These are phyloP conservation scores for Saturnispora kantuleensis DNA, from an alignment of 805 yeast genomes.

Conservation along the genomic window DNA sequence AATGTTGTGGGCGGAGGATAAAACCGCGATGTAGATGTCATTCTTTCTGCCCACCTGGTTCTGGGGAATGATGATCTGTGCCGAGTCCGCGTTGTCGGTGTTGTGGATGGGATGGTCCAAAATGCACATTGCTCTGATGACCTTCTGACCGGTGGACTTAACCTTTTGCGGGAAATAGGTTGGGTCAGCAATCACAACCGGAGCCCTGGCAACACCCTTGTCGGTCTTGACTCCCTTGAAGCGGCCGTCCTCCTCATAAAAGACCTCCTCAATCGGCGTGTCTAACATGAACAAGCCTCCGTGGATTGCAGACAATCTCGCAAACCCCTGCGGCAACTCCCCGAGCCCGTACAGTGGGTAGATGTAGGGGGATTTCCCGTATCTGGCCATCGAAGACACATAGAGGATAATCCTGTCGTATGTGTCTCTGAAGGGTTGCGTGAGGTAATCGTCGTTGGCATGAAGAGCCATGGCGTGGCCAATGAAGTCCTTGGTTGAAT, in stretches of 20 bases:
- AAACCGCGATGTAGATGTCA: slow-evolving; percentile 88
- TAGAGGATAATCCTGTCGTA: slow-evolving; percentile 78
- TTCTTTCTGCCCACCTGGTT: slow-evolving; percentile 87
- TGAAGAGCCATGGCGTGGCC: slow-evolving; percentile 99
- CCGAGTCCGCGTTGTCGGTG: slow-evolving; percentile 75
- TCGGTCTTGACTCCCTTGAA: slow-evolving; percentile 84
- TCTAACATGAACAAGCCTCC: slow-evolving; percentile 99
- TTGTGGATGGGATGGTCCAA: slow-evolving; percentile 82
- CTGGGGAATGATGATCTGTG: slow-evolving; percentile 93
- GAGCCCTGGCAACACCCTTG: slow-evolving; percentile 86
- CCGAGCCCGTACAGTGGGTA: slow-evolving; percentile 96
- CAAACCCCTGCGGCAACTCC: slow-evolving; percentile 98
- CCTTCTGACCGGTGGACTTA: slow-evolving; percentile 59
- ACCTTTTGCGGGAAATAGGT: slow-evolving; percentile 89
- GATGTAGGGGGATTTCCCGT: slow-evolving; percentile 92
- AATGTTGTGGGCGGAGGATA: slow-evolving; percentile 84
- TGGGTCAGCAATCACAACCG: slow-evolving; percentile 93
- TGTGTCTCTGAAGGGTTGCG: slow-evolving; percentile 85
- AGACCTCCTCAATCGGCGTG: slow-evolving; percentile 85
- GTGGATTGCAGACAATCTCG: slow-evolving; percentile 90
- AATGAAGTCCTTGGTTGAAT: slow-evolving; percentile 89
- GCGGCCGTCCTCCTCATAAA: slow-evolving; percentile 61
- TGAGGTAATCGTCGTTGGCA: slow-evolving; percentile 83
- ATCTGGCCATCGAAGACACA: slow-evolving; percentile 83
- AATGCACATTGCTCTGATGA: slow-evolving; percentile 79